A percentile compares a stretch with the other conserved stretches of the same genome.
Conservation (phyloP, 75 land plant species). For the Selaginella moellendorffii region DNA sequence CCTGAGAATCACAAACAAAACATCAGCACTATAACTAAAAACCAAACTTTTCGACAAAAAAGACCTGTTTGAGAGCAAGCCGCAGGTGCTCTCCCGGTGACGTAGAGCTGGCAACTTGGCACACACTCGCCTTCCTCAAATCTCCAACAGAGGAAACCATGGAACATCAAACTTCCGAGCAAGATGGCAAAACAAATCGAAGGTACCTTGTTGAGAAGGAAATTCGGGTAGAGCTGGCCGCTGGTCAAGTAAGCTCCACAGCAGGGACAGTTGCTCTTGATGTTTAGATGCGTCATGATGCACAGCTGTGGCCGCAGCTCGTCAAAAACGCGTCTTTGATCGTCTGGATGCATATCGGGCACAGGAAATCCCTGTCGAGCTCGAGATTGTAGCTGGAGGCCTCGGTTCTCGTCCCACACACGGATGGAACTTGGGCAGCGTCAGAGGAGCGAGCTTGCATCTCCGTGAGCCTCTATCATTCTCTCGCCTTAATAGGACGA, state of each 20-base stretch:
- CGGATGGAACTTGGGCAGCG: constrained; percentile 20
- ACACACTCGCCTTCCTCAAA: constrained; percentile 69
- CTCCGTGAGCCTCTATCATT: no score
- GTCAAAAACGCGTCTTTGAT: constrained; percentile 94
- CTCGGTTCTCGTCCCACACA: constrained; percentile 11
- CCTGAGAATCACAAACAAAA: constrained; percentile 32
- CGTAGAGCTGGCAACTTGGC: constrained; percentile 66
- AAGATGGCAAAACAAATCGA: not conserved
- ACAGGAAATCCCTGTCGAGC: constrained; percentile 73
- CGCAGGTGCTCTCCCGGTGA: constrained; percentile 79
- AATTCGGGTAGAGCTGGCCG: constrained; percentile 73
- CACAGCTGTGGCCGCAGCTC: constrained; percentile 93
- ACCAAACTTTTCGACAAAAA: not conserved
- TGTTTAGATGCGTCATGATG: constrained; percentile 74
- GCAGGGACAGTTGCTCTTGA: constrained; percentile 91
- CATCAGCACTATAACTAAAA: not conserved
- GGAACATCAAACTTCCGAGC: not conserved
- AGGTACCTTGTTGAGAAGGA: constrained; percentile 48
- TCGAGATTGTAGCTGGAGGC: constrained; percentile 7
- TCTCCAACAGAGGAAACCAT: constrained; percentile 40
- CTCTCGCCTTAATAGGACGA: no score
- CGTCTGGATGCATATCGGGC: constrained; percentile 92
- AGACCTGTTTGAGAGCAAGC: constrained; percentile 68
- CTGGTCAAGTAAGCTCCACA: constrained; percentile 59
- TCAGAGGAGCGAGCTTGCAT: not conserved